phyloP scores from a whole-genome alignment of 257 asterid genomes.

The Salvia splendens region DNA sequence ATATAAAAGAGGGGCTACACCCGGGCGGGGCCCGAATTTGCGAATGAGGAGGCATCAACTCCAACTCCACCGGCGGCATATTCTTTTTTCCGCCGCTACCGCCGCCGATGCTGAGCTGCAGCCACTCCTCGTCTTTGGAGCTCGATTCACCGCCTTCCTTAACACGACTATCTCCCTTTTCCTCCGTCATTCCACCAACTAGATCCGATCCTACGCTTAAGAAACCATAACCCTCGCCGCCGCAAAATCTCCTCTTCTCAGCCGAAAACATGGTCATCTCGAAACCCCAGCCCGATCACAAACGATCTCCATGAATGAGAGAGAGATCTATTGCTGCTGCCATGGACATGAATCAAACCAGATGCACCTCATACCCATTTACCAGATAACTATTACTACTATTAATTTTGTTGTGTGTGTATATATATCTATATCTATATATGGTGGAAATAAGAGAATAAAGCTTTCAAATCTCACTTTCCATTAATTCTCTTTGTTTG shows the following conservation, averaged over 20 bases:
- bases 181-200: conserved; percentile 46
- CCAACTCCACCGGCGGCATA: conserved; percentile 54
- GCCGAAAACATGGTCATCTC: conserved; percentile 74
- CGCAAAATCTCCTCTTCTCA: conserved; percentile 38
- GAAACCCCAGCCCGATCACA: conserved; percentile 10
- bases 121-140: conserved; percentile 53
- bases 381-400: conserved; percentile 30
- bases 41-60: conserved; percentile 52
- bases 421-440: background rate
- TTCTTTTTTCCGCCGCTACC: conserved; percentile 15
- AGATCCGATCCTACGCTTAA: conserved; percentile 51
- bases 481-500: conserved; percentile 76
- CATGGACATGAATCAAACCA: conserved; percentile 33
- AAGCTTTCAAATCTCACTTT: conserved; percentile 67
- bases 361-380: conserved; percentile 51
- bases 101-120: conserved; percentile 69
- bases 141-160: conserved; percentile 35
- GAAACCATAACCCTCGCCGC: conserved; percentile 40
- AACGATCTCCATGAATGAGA: conserved; percentile 42
- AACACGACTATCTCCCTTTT: conserved; percentile 38
- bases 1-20: conserved; percentile 40
- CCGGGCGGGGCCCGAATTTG: background rate
- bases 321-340: conserved; percentile 32
- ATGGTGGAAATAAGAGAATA: conserved; percentile 32
- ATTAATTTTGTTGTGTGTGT: background rate